Percentiles rank a stretch among this genome's conserved stretches.
phyloP scores from a whole-genome alignment of 345 rosid genomes.

The Murraya paniculata region DNA sequence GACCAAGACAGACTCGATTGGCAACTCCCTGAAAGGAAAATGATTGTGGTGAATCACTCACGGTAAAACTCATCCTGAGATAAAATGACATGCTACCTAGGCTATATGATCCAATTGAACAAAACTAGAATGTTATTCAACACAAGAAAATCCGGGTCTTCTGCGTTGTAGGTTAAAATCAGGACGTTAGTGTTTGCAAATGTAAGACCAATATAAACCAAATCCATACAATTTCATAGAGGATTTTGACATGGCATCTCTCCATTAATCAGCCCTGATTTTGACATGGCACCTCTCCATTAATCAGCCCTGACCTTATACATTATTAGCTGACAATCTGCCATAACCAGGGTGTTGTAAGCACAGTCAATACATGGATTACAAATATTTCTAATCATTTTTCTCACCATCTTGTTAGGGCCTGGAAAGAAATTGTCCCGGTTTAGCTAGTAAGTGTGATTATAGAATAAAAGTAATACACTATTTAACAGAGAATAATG shows the following conservation, averaged over 20 bases:
- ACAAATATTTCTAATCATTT: not conserved
- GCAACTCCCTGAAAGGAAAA: constrained; percentile 67
- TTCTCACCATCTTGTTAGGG: not conserved
- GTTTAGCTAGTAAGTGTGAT: not conserved
- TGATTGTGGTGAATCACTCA: constrained; percentile 9
- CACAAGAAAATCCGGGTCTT: not conserved
- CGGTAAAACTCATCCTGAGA: not conserved
- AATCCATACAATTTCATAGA: not conserved
- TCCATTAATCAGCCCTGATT: not conserved
- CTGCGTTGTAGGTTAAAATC: not conserved
- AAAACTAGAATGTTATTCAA: not conserved
- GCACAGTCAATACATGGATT: not conserved
- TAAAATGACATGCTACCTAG: not conserved
- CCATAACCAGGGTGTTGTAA: not conserved
- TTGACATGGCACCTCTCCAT: not conserved
- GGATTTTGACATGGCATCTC: not conserved
- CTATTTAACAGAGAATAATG: constrained; percentile 2
- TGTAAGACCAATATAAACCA: not conserved
- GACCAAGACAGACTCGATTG: constrained; percentile 88
- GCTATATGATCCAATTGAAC: constrained; percentile 1
- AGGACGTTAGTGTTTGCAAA: not conserved
- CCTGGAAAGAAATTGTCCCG: not conserved
- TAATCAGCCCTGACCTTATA: not conserved
- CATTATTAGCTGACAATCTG: not conserved
- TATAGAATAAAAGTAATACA: not conserved